Evolutionary conservation across 1,139 yeast species (phyloP).

Genomic region (Taphrina deformans): DNA sequence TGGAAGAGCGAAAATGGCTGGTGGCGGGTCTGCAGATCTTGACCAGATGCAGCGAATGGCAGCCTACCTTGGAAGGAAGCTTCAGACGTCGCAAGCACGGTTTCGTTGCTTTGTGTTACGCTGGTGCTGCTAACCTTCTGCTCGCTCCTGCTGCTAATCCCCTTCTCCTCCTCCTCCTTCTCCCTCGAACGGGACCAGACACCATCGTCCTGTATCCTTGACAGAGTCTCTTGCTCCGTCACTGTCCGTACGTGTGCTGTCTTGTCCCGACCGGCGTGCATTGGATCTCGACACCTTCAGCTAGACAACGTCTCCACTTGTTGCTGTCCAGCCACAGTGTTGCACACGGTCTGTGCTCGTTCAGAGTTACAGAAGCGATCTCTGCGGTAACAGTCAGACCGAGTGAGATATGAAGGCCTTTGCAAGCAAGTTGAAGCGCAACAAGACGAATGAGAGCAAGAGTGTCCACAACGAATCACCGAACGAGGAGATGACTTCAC

Average conservation of each 20-base stretch:
- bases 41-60: slow-evolving; percentile 4
- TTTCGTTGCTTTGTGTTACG: slow-evolving; percentile 1
- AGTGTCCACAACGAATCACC: background rate
- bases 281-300: too few species aligned
- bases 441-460: slow-evolving; percentile 11
- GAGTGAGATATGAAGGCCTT: slow-evolving; percentile 29
- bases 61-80: background rate
- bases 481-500: background rate
- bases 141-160: background rate
- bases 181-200: too few species aligned
- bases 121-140: background rate
- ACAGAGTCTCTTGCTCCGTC: too few species aligned
- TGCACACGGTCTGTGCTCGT: background rate
- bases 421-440: slow-evolving; percentile 29
- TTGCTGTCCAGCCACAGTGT: background rate
- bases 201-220: too few species aligned
- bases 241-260: too few species aligned
- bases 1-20: slow-evolving; percentile 2
- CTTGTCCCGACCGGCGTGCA: too few species aligned
- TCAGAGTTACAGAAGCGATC: background rate
- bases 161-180: background rate
- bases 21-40: background rate
- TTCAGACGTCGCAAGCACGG: background rate
- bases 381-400: too few species aligned
- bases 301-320: too few species aligned